Evolutionary conservation across 371 early-diverging fungal genomes (phyloP).

Genomic region (Syncephalastrum contaminatum): DNA sequence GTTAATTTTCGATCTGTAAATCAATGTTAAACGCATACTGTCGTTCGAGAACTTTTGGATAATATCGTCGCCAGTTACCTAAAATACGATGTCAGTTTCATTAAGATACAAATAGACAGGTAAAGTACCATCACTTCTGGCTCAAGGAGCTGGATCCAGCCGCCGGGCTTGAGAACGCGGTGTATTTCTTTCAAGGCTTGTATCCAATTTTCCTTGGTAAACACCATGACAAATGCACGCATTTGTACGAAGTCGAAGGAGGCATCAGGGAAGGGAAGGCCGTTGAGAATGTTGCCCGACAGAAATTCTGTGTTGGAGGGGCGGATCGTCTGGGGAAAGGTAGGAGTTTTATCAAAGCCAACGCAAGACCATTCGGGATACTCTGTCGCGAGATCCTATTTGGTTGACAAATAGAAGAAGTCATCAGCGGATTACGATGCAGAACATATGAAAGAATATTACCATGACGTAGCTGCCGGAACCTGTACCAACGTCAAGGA

Average conservation of each 20-base stretch:
- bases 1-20: too few relatives aligned
- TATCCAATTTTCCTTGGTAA: too few relatives aligned
- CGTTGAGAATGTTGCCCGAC: conserved; percentile 42
- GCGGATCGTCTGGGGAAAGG: conserved; percentile 45
- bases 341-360: conserved; percentile 55
- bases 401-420: too few relatives aligned
- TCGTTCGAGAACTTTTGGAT: too few relatives aligned
- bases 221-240: conserved; percentile 12
- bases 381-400: conserved; percentile 57
- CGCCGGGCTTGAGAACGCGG: too few relatives aligned
- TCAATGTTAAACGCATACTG: too few relatives aligned
- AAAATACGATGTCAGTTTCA: too few relatives aligned
- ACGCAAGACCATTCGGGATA: conserved; percentile 50
- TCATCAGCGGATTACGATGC: not conserved
- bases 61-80: too few relatives aligned
- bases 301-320: conserved; percentile 46
- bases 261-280: conserved; percentile 54
- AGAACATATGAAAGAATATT: not conserved
- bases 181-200: too few relatives aligned
- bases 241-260: conserved; percentile 61
- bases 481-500: conserved; percentile 18
- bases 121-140: too few relatives aligned
- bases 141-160: too few relatives aligned
- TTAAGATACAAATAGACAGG: too few relatives aligned
- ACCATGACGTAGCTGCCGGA: conserved; percentile 57